Percentiles rank a stretch among this genome's conserved stretches.
phyloP scores from a whole-genome alignment of 768 basidiomycete genomes.

The Lentinula boryana region DNA sequence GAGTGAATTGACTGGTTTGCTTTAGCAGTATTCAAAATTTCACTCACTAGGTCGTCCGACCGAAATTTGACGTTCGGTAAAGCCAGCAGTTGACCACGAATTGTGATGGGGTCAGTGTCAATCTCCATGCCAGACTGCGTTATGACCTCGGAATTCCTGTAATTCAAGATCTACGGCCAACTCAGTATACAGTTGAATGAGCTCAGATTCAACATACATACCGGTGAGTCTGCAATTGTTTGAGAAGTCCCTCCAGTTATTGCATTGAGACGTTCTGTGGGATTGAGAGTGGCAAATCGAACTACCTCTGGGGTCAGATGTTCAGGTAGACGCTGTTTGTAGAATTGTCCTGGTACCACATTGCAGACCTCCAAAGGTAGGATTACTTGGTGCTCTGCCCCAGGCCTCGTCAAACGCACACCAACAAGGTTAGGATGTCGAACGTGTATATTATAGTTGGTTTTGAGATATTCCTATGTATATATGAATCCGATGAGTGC shows the following conservation, averaged over 20 bases:
- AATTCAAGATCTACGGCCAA: constrained; percentile 4
- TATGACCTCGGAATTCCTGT: constrained; percentile 24
- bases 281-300: constrained; percentile 42
- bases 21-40: not conserved
- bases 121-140: constrained; percentile 35
- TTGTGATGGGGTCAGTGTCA: constrained; percentile 14
- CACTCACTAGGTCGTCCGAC: not conserved
- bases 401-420: constrained; percentile 23
- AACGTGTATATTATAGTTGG: constrained; percentile 26
- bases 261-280: constrained; percentile 27
- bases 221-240: constrained; percentile 17
- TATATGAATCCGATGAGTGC: not conserved
- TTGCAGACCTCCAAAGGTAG: constrained; percentile 47
- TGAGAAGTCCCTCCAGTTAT: constrained; percentile 23
- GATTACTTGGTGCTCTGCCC: constrained; percentile 22
- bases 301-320: constrained; percentile 30
- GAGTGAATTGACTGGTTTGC: constrained; percentile 2
- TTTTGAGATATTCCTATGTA: constrained; percentile 35
- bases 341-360: constrained; percentile 43
- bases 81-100: constrained; percentile 18
- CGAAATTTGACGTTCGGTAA: not conserved
- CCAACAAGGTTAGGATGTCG: constrained; percentile 31
- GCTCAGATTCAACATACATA: not conserved
- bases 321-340: constrained; percentile 35
- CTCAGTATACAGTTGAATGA: not conserved